Conservation (phyloP, 169 alveolate species). For the Plasmodium gonderi region DNA sequence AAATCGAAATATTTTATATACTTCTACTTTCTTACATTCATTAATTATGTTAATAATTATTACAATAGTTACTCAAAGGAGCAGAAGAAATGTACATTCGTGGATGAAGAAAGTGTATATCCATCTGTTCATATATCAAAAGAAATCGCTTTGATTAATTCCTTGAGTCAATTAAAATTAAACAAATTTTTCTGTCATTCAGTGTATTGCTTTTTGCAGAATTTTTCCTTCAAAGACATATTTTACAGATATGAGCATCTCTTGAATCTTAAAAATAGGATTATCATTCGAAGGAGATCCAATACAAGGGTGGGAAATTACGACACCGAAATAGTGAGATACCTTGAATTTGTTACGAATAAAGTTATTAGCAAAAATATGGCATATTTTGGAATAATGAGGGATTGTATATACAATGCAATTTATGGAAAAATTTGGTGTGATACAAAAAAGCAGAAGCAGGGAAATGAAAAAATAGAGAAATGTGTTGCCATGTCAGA, state of each 20-base stretch:
- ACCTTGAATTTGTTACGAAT: slow-evolving; percentile 44
- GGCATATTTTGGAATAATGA: slow-evolving; percentile 14
- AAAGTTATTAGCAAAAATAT: slow-evolving; percentile 11
- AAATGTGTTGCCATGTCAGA: not conserved
- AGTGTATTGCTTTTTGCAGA: slow-evolving; percentile 23
- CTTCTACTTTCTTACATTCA: slow-evolving; percentile 19
- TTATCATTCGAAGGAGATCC: not conserved
- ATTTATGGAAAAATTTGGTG: not conserved
- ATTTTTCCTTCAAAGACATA: slow-evolving; percentile 33
- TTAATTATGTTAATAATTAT: slow-evolving; percentile 27
- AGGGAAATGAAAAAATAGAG: not conserved
- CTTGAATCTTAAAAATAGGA: slow-evolving; percentile 26
- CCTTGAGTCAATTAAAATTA: slow-evolving; percentile 14
- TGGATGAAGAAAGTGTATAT: not conserved
- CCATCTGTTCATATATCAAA: slow-evolving; percentile 1
- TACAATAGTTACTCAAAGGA: slow-evolving; percentile 13
- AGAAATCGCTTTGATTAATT: slow-evolving; percentile 14
- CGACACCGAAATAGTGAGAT: slow-evolving; percentile 6
- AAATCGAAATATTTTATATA: not conserved
- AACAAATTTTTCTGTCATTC: slow-evolving; percentile 37
- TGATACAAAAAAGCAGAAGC: not conserved
- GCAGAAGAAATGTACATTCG: not conserved
- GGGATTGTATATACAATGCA: not conserved
- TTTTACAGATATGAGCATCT: slow-evolving; percentile 41
- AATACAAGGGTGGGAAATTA: not conserved